Evolutionary conservation across 2,329 filamentous ascomycete genomes (phyloP).

Genomic region (Dendryphion nanum): DNA sequence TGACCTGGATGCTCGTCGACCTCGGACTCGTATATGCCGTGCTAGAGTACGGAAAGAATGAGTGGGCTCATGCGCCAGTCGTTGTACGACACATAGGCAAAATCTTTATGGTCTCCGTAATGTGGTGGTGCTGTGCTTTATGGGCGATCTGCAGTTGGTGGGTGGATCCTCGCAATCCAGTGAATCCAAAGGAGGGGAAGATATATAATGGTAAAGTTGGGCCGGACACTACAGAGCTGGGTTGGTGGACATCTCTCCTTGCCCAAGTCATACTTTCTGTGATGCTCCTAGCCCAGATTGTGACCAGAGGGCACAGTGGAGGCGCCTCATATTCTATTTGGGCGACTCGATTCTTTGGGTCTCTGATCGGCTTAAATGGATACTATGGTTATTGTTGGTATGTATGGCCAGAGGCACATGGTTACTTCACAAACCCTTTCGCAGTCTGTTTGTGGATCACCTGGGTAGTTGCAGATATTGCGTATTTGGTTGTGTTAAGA

Average conservation of each 20-base stretch:
- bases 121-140: conserved; percentile 41
- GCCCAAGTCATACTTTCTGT: conserved; percentile 45
- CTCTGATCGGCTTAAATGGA: conserved; percentile 61
- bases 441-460: conserved; percentile 45
- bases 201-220: conserved; percentile 32
- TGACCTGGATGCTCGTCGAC: conserved; percentile 52
- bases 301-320: conserved; percentile 49
- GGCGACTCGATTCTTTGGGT: conserved; percentile 75
- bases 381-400: conserved; percentile 55
- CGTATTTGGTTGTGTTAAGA: conserved; percentile 47
- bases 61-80: conserved; percentile 45
- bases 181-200: conserved; percentile 46
- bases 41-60: conserved; percentile 44
- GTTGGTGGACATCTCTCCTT: conserved; percentile 50
- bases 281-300: conserved; percentile 44
- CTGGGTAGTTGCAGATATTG: conserved; percentile 43
- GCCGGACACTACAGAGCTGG: conserved; percentile 52
- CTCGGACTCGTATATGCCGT: conserved; percentile 48
- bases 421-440: conserved; percentile 47
- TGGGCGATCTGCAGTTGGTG: conserved; percentile 50
- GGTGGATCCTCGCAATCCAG: conserved; percentile 44
- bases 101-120: conserved; percentile 39
- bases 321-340: conserved; percentile 68
- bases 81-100: conserved; percentile 43
- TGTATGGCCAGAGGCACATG: conserved; percentile 51